Conservation (phyloP, 2,329 filamentous ascomycete genomes). For the Hypoxylon sp. region DNA sequence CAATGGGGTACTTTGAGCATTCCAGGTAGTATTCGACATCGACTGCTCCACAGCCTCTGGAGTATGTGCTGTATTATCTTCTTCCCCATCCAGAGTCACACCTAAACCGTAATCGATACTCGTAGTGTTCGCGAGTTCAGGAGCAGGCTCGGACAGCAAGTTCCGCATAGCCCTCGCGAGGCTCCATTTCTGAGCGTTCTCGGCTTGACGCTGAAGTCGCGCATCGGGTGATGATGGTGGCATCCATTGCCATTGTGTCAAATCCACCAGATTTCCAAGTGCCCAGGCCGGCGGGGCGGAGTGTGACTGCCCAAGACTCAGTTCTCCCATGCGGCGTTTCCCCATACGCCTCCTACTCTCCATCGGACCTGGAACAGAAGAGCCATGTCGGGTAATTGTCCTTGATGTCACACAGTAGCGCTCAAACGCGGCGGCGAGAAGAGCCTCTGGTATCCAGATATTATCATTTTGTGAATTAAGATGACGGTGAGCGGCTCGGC, state of each 20-base stretch:
- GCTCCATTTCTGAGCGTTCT: constrained; percentile 4
- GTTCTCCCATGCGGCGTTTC: constrained; percentile 68
- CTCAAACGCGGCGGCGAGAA: constrained; percentile 66
- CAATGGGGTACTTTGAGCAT: constrained; percentile 25
- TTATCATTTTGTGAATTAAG: constrained; percentile 58
- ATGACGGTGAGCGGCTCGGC: constrained; percentile 63
- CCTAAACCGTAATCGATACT: constrained; percentile 17
- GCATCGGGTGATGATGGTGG: constrained; percentile 59
- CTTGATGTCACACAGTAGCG: constrained; percentile 57
- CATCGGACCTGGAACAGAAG: constrained; percentile 67
- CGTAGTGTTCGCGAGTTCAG: neutral
- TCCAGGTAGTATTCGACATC: constrained; percentile 24
- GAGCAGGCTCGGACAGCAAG: constrained; percentile 17
- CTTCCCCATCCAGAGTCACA: constrained; percentile 27
- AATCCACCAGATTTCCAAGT: constrained; percentile 60
- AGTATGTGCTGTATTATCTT: neutral
- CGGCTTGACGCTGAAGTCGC: constrained; percentile 33
- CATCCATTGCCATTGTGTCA: constrained; percentile 67
- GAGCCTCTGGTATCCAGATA: constrained; percentile 73
- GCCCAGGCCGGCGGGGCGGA: constrained; percentile 61
- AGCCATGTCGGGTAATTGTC: constrained; percentile 48
- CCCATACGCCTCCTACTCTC: constrained; percentile 68
- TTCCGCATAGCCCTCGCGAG: constrained; percentile 15
- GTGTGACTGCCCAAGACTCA: constrained; percentile 59
- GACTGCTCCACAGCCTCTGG: constrained; percentile 4